These are phyloP conservation scores for Mycena crocata DNA, from an alignment of 768 basidiomycete genomes.

Conservation along the genomic window DNA sequence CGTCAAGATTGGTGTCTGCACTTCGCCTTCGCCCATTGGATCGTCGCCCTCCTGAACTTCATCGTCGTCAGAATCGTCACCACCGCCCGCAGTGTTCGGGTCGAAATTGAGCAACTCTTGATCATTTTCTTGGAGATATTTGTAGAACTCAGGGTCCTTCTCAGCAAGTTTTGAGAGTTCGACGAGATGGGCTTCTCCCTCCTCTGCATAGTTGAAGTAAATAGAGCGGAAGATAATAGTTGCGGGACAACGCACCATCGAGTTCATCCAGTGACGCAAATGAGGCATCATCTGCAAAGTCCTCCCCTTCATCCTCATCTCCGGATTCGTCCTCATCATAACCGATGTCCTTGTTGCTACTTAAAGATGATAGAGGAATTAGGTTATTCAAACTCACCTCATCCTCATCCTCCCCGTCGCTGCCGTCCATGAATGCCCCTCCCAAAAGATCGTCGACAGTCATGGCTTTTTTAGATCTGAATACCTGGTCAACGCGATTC, in stretches of 20 bases:
- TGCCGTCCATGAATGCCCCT: constrained; percentile 78
- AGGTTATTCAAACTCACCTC: constrained; percentile 26
- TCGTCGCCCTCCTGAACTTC: constrained; percentile 57
- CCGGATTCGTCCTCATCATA: constrained; percentile 42
- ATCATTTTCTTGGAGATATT: constrained; percentile 97
- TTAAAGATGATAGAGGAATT: constrained; percentile 12
- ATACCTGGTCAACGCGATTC: constrained; percentile 22
- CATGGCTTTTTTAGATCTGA: constrained; percentile 60
- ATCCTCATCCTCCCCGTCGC: constrained; percentile 58
- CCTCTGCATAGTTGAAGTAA: constrained; percentile 56
- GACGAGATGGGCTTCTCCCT: constrained; percentile 78
- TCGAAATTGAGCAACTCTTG: constrained; percentile 88
- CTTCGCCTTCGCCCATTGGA: constrained; percentile 59
- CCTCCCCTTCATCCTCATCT: constrained; percentile 54
- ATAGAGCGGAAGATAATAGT: not conserved
- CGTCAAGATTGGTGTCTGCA: constrained; percentile 70
- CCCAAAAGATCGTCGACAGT: constrained; percentile 83
- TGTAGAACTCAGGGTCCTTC: constrained; percentile 99
- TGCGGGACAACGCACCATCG: constrained; percentile 75
- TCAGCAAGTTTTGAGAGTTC: constrained; percentile 91
- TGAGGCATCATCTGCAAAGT: constrained; percentile 50
- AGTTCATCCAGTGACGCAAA: constrained; percentile 53
- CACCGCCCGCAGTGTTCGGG: constrained; percentile 52
- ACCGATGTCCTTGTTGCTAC: constrained; percentile 36
- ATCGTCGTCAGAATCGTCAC: constrained; percentile 58